Evolutionary conservation across 1,284 basidiomycete species (phyloP), one percentile per base, ranked within the genome.

Genomic region (Ceratobasidium papillatum): DNA sequence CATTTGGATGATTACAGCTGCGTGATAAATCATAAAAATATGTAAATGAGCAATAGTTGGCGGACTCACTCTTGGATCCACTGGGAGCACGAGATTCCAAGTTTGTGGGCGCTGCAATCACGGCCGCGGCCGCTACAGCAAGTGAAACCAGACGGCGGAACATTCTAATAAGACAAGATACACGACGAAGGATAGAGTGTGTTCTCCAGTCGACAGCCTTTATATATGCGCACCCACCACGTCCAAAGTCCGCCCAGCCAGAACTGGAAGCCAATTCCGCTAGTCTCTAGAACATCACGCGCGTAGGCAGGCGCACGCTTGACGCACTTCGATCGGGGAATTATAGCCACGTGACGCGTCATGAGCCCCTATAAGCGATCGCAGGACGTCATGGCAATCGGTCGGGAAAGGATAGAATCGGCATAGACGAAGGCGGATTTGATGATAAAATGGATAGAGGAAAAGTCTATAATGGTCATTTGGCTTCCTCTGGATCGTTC

Each of bases 1-100:
- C 51, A 77, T 71, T 25, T 73, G 69, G 14, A 75, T 74, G 25
- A 77, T 77, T 22, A 75, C 75, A 34, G 25, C 76, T 77, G 52
- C 12, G 4, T 2, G 5, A 25, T 1, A 19, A 30, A 52, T 52
- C 14, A 62, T 61, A 19, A 32, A 2, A 27, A 22, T 30, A 1
- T 1, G 17, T 17, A 8, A 43, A 27, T 43, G 2, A 49, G 30
- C 12, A 14, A 43, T 47, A 38, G 14, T n/a, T n/a, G n/a, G 14
- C 0, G 32, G 19, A 63, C 59, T 43, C 22, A 64, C 71, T 64
- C 17, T 64, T 74, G 9, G 71, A 63, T 3, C 62, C 49, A 25
- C 47, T 56, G 5, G 71, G 71, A 27, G 71, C 71, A 5, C 71
- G 59, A n/a, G 71, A 51, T 25, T 63, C 22, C 12, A 74, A 25